Conservation (phyloP, 179 eudicot genomes). For the Spergularia azorica region DNA sequence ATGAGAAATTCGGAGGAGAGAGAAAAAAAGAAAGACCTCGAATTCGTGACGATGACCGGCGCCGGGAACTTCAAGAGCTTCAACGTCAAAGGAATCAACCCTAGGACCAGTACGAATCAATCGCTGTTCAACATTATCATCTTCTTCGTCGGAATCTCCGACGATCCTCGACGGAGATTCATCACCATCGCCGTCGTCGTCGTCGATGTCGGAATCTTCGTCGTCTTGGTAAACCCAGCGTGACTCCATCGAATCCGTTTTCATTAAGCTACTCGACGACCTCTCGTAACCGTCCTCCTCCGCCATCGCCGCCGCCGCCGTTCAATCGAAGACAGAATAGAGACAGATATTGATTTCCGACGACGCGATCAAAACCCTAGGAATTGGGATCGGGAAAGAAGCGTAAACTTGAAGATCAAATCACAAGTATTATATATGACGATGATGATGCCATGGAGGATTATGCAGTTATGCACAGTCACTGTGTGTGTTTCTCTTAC, state of each 20-base stretch:
- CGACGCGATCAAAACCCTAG: conserved; percentile 5
- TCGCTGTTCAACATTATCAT: conserved; percentile 56
- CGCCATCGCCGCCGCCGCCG: conserved; percentile 23
- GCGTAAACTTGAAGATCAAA: neutral
- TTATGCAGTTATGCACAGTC: neutral
- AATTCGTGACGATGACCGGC: conserved; percentile 58
- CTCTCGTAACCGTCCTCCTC: conserved; percentile 55
- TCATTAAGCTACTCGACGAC: conserved; percentile 34
- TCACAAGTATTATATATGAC: neutral
- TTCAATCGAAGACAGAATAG: neutral
- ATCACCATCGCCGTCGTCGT: conserved; percentile 25
- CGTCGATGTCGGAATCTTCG: conserved; percentile 49
- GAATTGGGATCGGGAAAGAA: conserved; percentile 13
- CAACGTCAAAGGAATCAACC: conserved; percentile 90
- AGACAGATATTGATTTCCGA: neutral
- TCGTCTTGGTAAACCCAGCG: conserved; percentile 79
- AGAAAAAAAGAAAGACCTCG: conserved; percentile 43
- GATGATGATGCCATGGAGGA: conserved; percentile 1
- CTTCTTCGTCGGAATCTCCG: conserved; percentile 71
- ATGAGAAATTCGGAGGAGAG: neutral
- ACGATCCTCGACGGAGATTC: conserved; percentile 38
- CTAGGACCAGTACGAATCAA: conserved; percentile 86
- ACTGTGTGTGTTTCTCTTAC: neutral
- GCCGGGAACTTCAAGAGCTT: conserved; percentile 90
- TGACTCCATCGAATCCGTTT: conserved; percentile 75